These are phyloP conservation scores for Abelmoschus esculentus DNA, from an alignment of 345 rosid genomes.

Conservation along the genomic window DNA sequence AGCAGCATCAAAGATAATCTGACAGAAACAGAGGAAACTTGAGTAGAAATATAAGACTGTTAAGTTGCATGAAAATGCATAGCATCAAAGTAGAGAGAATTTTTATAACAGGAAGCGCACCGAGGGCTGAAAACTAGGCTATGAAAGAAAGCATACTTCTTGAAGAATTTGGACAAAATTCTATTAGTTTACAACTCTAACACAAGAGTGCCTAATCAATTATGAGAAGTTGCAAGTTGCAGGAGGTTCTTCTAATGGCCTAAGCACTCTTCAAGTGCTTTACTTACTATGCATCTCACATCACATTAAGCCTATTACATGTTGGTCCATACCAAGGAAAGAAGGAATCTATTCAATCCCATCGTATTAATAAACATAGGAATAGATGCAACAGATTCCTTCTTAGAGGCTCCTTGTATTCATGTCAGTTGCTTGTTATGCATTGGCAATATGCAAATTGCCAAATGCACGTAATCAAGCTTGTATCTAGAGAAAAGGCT, in stretches of 20 bases:
- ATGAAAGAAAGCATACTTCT: background rate
- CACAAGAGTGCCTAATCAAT: background rate
- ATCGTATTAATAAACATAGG: background rate
- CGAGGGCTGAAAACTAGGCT: background rate
- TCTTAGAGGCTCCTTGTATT: background rate
- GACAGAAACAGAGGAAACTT: background rate
- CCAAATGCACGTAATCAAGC: background rate
- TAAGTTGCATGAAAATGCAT: background rate
- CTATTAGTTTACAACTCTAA: background rate
- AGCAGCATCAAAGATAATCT: conserved; percentile 66
- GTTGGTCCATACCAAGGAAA: background rate
- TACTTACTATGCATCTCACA: background rate
- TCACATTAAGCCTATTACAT: background rate
- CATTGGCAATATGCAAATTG: no score
- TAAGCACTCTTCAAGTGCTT: background rate
- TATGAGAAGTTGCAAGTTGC: background rate
- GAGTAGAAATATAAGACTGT: background rate
- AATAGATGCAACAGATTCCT: background rate
- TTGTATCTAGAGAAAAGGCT: background rate
- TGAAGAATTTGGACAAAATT: background rate
- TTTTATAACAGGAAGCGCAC: background rate
- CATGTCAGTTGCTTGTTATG: background rate
- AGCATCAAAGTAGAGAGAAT: background rate
- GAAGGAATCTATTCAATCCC: no score
- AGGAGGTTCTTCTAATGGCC: background rate